These are phyloP conservation scores for Colletotrichum caudatum DNA, from an alignment of 2,329 filamentous ascomycete species.

Conservation along the genomic window DNA sequence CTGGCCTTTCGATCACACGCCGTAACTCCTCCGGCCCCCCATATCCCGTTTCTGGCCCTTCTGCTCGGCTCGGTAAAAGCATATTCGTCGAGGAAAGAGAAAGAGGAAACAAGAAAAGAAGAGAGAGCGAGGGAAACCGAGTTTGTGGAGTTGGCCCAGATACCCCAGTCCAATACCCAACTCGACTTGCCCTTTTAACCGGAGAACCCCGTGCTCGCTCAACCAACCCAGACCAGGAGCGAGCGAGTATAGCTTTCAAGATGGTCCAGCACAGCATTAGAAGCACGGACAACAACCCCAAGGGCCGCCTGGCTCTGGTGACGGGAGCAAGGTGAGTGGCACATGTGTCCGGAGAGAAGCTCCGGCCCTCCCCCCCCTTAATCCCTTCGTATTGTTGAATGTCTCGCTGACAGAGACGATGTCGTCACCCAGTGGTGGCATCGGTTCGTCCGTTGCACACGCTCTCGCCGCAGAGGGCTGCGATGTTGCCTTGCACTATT, in stretches of 20 bases:
- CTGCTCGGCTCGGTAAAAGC: neutral
- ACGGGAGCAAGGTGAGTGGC: slow-evolving; percentile 49
- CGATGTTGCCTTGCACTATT: slow-evolving; percentile 52
- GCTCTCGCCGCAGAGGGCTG: slow-evolving; percentile 52
- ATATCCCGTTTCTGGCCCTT: slow-evolving; percentile 4
- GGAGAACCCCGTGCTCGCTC: slow-evolving; percentile 9
- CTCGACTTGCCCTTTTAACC: neutral
- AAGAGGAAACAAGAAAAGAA: neutral
- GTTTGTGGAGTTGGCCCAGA: neutral
- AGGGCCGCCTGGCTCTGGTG: slow-evolving; percentile 50
- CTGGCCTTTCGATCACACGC: slow-evolving; percentile 27
- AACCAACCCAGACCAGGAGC: neutral
- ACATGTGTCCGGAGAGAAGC: neutral
- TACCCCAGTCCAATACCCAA: slow-evolving; percentile 10
- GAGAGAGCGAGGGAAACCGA: no score
- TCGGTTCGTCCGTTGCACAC: slow-evolving; percentile 50
- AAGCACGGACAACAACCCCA: slow-evolving; percentile 45
- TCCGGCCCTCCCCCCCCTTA: no score
- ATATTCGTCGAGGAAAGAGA: neutral
- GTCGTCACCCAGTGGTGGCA: slow-evolving; percentile 48
- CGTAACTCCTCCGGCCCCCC: slow-evolving; percentile 8
- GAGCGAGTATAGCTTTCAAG: neutral
- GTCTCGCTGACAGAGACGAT: neutral
- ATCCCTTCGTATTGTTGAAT: no score
- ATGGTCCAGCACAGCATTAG: slow-evolving; percentile 43